Conservation (phyloP, 148 eudicot species). For the Persicaria tinctoria region DNA sequence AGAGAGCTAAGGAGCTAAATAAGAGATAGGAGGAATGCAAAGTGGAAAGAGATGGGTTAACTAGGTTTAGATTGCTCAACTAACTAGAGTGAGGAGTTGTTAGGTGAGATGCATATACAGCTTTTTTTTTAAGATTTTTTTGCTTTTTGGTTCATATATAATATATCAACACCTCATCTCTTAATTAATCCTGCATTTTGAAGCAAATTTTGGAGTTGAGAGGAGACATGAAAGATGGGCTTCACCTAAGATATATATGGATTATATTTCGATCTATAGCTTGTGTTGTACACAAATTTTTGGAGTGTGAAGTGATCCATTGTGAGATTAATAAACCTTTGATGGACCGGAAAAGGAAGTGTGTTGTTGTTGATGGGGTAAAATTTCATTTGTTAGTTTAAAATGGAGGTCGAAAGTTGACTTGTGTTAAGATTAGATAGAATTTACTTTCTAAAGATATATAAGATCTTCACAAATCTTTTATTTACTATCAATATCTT, state of each 20-base stretch:
- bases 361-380: too few relatives aligned
- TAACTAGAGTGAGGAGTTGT: neutral
- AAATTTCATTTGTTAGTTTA: too few relatives aligned
- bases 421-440: too few relatives aligned
- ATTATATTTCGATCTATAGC: neutral
- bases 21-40: neutral
- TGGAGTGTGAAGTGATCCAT: conserved; percentile 3
- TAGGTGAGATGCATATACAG: neutral
- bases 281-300: neutral
- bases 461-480: too few relatives aligned
- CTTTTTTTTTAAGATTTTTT: neutral
- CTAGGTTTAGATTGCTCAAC: conserved; percentile 7
- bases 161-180: neutral
- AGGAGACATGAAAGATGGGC: neutral
- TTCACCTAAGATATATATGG: conserved; percentile 4
- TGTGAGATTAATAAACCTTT: neutral
- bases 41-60: neutral
- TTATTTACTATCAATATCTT: too few relatives aligned
- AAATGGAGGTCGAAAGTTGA: too few relatives aligned
- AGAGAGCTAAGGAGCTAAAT: neutral
- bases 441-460: too few relatives aligned
- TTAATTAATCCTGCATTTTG: neutral
- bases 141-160: neutral
- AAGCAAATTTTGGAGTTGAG: conserved; percentile 2
- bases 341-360: neutral